Base-by-base conservation (phyloP, 495 filamentous ascomycete genomes). In the Bombardia bombarda region DNA sequence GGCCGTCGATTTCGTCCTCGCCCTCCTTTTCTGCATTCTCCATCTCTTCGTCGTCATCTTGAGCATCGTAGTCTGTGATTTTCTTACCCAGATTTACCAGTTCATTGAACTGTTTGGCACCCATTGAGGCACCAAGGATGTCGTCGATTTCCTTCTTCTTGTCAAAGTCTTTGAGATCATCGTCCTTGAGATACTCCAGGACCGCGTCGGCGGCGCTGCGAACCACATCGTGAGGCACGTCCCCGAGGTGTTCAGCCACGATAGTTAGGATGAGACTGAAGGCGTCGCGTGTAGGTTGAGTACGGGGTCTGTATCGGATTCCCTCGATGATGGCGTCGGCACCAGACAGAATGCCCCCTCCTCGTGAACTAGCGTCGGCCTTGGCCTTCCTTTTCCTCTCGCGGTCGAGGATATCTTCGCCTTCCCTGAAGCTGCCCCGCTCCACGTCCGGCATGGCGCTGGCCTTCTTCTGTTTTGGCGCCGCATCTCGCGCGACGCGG, bases 81-180 rank as follows among this genome's bases (percentile, higher is more conserved):
- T 99, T 99, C 72, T 97, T 99, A 24, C 90, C 87, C 5, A 99
- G 72, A 59, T 95, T 99, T 38, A 97, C 83, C 36, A 97, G 68
- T 65, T 97, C 92, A 55, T 96, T 97, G 65, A 95, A 99, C 56
- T 94, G 83, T 59, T 97, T 95, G 1, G 86, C 79, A 24, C 75
- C 80, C 72, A 94, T 82, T 1, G 79, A 81, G 7, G 73, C 75
- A 20, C 90, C 93, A 31, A 99, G 58, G 42, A 97, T 74, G 47
- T 97, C 92, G 50, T 97, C 92, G 28, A 99, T 80, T 55, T 95
- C 90, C 67, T 90, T 95, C 67, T 96, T 97, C 69, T 94, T 97
- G 59, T 97, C 93, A 42, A 93, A 88, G 58, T 99, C 92, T 64
- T 95, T 99, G 69, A 95, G 77, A 34, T 89, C 80, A 45, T 95